These are phyloP conservation scores for Pseudisothecium myosuroides DNA, from an alignment of 225 moss, liverwort and hornwort species.

Conservation along the genomic window DNA sequence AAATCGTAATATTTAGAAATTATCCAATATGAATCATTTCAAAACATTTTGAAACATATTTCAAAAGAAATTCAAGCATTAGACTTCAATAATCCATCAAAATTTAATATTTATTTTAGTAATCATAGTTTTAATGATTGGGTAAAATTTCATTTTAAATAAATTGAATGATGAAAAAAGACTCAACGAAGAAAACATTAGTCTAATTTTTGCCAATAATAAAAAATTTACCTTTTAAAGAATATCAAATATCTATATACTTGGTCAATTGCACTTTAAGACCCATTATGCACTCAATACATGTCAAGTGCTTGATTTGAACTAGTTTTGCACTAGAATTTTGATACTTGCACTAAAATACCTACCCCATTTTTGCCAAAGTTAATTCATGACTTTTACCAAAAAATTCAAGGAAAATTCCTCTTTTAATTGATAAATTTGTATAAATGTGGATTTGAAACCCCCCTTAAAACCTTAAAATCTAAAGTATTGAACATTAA, in stretches of 20 bases:
- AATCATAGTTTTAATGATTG: background rate
- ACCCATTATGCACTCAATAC: background rate
- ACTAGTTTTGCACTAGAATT: background rate
- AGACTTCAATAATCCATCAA: background rate
- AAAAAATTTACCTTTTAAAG: too few species aligned
- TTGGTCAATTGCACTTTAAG: background rate
- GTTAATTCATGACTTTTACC: background rate
- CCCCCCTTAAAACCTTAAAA: too few species aligned
- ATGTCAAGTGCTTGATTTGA: background rate
- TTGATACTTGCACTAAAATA: background rate
- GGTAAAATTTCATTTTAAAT: background rate
- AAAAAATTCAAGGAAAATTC: background rate
- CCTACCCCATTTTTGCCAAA: too few species aligned
- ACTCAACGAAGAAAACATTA: fast-evolving
- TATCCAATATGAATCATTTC: background rate
- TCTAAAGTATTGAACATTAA: too few species aligned
- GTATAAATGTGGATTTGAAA: background rate
- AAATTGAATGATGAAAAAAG: background rate
- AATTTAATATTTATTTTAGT: background rate
- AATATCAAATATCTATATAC: background rate
- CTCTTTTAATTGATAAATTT: background rate
- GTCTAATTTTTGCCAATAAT: background rate
- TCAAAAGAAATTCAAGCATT: too few species aligned
- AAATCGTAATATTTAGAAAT: background rate
- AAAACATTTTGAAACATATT: too few species aligned